Evolutionary conservation across 192 early-diverging fungal genomes (phyloP), one percentile per base, ranked within the genome.

Genomic region (Gigaspora rosea): DNA sequence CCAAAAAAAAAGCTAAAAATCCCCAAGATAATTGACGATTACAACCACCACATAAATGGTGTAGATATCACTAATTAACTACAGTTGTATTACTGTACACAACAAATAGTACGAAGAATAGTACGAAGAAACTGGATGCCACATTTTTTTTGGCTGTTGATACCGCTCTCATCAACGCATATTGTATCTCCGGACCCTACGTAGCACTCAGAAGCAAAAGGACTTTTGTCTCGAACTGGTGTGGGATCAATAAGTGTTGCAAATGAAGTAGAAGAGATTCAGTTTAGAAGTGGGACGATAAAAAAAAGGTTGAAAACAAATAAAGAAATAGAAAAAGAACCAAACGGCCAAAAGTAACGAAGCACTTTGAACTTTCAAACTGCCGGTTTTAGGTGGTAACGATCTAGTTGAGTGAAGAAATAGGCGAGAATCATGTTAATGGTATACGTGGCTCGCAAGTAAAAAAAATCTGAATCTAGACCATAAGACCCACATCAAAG

Each of bases 121-220:
- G n/a, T n/a, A n/a, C n/a, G n/a, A n/a, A n/a, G n/a, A n/a, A 59
- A 47, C 75, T 73, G 36, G 49, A 22, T 79, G 22, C 50, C 62
- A 41, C 54, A 67, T 36, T 77, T 69, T 57, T 64, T 57, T 69
- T 77, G 76, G 76, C 35, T 69, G 32, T 67, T 69, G 63, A 68
- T 67, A 69, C 51, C 22, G 36, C 22, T 20, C 58, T 71, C n/a
- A 49, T 78, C 8, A 78, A 78, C 48, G 13, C 5, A 22, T 78
- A 71, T 61, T 20, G 0, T 20, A 61, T 61, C 2, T 32, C 20
- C 8, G 2, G 20, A 61, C 10, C 15, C 27, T 61, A 61, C 1
- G 56, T 16, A 22, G 16, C 27, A 46, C 10, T 15, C 8, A 20
- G 1, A 3, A 16, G 16, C 36, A 47, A n/a, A 73, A 73, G 10